These are phyloP conservation scores for Eutrema japonicum DNA, from an alignment of 345 rosid genomes.

Conservation along the genomic window DNA sequence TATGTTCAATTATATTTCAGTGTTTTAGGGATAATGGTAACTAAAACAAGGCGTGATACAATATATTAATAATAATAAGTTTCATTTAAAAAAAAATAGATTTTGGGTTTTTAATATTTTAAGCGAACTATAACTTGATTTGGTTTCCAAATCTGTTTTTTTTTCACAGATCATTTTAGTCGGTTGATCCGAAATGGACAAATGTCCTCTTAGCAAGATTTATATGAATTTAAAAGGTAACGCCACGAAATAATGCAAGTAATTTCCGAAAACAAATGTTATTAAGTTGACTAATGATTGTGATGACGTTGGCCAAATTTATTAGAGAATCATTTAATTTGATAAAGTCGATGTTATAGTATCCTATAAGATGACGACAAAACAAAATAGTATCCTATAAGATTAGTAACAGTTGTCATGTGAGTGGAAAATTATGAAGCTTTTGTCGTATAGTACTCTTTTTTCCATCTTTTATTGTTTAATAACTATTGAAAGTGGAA, in stretches of 20 bases:
- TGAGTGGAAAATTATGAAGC: conserved; percentile 31
- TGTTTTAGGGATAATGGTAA: no score
- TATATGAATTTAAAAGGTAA: conserved; percentile 9
- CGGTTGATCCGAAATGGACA: conserved; percentile 7
- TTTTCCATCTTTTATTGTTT: conserved; percentile 38
- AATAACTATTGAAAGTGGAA: conserved; percentile 35
- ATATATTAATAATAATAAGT: background rate
- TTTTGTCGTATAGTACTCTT: conserved; percentile 38
- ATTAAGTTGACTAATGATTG: conserved; percentile 36
- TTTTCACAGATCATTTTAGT: no score
- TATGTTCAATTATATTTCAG: no score
- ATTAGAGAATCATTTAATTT: conserved; percentile 1
- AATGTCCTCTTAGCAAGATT: conserved; percentile 15
- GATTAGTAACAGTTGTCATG: conserved; percentile 29
- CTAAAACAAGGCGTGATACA: no score
- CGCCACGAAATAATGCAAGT: conserved; percentile 6
- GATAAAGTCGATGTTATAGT: conserved; percentile 18
- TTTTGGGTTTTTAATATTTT: no score
- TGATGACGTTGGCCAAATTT: conserved; percentile 3
- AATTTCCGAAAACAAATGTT: conserved; percentile 1
- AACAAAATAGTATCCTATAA: conserved; percentile 13
- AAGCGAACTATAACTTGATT: background rate
- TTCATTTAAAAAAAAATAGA: background rate
- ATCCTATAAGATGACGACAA: conserved; percentile 22
- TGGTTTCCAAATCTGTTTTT: background rate